Conservation (phyloP, 1,139 yeast genomes). For the Pichia sp. region DNA sequence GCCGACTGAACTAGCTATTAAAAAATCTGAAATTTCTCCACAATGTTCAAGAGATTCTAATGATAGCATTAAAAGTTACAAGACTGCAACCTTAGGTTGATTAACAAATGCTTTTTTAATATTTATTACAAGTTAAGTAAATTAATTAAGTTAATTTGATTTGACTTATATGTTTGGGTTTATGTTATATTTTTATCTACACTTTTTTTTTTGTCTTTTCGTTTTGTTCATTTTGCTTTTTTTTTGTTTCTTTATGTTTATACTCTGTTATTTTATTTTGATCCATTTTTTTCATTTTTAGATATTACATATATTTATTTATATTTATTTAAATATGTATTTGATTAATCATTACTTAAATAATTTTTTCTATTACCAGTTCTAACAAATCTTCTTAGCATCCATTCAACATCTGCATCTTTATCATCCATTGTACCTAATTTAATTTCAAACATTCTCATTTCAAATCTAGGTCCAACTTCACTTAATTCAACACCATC, state of each 20-base stretch:
- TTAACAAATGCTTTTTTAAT: not conserved
- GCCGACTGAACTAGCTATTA: not conserved
- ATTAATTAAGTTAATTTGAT: not conserved
- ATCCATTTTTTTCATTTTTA: constrained; percentile 1
- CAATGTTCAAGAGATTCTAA: constrained; percentile 7
- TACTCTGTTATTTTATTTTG: not conserved
- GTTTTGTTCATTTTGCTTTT: not conserved
- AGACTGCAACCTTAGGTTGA: not conserved
- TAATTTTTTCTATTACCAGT: constrained; percentile 95
- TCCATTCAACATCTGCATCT: constrained; percentile 99
- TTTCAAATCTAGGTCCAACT: constrained; percentile 97
- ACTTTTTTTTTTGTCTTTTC: not conserved
- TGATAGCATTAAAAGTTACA: constrained; percentile 9
- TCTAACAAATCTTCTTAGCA: constrained; percentile 82
- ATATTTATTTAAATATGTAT: not conserved
- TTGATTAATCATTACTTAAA: constrained; percentile 31
- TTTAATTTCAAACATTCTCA: constrained; percentile 82
- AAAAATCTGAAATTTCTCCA: constrained; percentile 3
- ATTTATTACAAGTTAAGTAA: not conserved
- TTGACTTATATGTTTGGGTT: not conserved
- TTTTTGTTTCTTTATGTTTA: not conserved
- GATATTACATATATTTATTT: not conserved
- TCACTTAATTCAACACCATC: constrained; percentile 91
- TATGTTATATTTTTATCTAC: not conserved
- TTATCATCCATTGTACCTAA: constrained; percentile 89